Evolutionary conservation across 176 grass and related monocot species (phyloP).

Genomic region (Carex kokanica): DNA sequence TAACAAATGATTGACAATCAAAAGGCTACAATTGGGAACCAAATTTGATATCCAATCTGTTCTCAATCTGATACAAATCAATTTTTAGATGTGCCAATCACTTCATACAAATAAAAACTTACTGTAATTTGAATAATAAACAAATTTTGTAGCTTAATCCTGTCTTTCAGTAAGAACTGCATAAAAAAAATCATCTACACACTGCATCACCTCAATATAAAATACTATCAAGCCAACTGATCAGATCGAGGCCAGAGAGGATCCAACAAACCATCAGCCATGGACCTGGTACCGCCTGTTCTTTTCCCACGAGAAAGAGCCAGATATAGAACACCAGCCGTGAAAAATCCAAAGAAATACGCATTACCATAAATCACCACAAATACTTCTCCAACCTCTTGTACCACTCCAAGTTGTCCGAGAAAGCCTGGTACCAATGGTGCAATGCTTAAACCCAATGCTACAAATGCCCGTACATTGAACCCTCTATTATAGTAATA

Average conservation of each 20-base stretch:
- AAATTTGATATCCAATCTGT: background rate
- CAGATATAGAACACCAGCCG: constrained; percentile 25
- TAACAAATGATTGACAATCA: background rate
- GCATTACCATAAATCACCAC: constrained; percentile 30
- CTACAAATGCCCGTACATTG: constrained; percentile 32
- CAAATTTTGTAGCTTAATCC: background rate
- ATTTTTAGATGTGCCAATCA: background rate
- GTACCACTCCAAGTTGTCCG: constrained; percentile 23
- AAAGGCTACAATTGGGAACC: background rate
- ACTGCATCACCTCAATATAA: background rate
- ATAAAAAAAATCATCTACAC: background rate
- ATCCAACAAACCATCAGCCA: background rate
- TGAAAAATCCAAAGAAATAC: constrained; percentile 42
- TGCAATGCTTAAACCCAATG: constrained; percentile 24
- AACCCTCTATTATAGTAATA: constrained; percentile 44
- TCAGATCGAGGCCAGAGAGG: background rate
- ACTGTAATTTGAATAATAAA: background rate
- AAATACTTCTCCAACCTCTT: constrained; percentile 11
- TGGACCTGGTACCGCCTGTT: background rate
- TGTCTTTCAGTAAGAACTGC: background rate
- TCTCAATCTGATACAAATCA: background rate
- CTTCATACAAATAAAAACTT: background rate
- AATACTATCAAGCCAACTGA: background rate
- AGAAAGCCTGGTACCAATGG: constrained; percentile 39
- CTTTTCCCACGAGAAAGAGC: constrained; percentile 19